phyloP scores from a whole-genome alignment of 768 basidiomycete species.

The Pleurotus tuoliensis region DNA sequence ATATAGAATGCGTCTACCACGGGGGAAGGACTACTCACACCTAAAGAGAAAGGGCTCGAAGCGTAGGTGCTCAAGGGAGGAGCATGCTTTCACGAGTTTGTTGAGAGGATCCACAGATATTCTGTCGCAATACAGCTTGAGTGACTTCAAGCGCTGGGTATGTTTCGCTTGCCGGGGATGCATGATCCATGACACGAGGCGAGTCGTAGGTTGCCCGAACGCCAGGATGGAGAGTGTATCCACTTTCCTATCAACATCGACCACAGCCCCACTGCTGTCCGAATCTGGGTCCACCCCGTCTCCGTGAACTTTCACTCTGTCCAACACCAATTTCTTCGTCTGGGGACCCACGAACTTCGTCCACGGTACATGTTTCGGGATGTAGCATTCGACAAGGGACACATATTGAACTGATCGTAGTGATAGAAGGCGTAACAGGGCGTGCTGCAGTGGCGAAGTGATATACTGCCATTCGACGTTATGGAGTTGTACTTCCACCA shows the following conservation, averaged over 20 bases:
- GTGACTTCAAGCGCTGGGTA: neutral
- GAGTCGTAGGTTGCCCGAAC: neutral
- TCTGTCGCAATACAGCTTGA: neutral
- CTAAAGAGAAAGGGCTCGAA: constrained; percentile 1
- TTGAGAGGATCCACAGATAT: neutral
- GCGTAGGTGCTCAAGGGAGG: neutral
- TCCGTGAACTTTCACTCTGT: neutral
- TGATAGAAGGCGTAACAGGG: neutral
- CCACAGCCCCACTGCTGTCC: neutral
- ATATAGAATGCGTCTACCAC: neutral
- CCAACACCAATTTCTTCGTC: neutral
- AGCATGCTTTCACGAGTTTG: neutral
- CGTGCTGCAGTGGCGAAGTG: neutral
- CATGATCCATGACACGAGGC: neutral
- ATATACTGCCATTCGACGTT: neutral
- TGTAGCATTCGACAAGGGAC: neutral
- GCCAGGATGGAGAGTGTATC: neutral
- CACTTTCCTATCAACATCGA: neutral
- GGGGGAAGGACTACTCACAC: neutral
- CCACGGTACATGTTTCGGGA: neutral
- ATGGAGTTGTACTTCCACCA: neutral
- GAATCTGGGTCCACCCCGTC: neutral
- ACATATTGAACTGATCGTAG: neutral
- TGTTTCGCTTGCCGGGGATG: neutral
- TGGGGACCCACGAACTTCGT: neutral